Percentiles rank a stretch among this genome's conserved stretches.
These are phyloP conservation scores for Sophora flavescens DNA, from an alignment of 306 rosid genomes.

Conservation along the genomic window DNA sequence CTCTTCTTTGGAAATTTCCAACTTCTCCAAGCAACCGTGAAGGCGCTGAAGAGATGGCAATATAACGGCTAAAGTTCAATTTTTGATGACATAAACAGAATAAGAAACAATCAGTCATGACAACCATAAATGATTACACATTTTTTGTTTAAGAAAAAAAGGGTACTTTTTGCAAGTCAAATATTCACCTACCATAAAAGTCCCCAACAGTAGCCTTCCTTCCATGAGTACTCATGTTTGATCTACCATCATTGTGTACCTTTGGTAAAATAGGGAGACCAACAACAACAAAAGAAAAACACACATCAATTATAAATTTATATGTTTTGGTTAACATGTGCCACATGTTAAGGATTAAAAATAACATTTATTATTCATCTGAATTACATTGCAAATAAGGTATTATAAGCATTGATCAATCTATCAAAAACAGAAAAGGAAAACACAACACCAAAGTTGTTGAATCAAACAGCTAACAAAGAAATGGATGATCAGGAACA, in stretches of 20 bases:
- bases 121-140: conserved; percentile 20
- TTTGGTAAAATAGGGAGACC: conserved; percentile 39
- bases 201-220: conserved; percentile 92
- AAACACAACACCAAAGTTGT: conserved; percentile 24
- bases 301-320: conserved; percentile 22
- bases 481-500: conserved; percentile 11
- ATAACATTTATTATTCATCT: background rate
- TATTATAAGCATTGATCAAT: background rate
- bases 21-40: conserved; percentile 70
- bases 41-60: conserved; percentile 94
- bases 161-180: conserved; percentile 18
- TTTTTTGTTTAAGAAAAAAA: background rate
- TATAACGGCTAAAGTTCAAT: conserved; percentile 74
- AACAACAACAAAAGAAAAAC: conserved; percentile 33
- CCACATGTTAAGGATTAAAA: background rate
- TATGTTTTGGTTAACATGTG: background rate
- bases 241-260: conserved; percentile 88
- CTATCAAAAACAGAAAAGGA: background rate
- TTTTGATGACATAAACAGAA: conserved; percentile 35
- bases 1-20: conserved; percentile 58
- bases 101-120: conserved; percentile 43
- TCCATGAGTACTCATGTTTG: conserved; percentile 70
- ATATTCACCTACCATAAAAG: conserved; percentile 75
- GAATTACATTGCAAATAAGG: background rate
- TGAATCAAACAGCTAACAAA: conserved; percentile 25